phyloP scores from a whole-genome alignment of 371 early-diverging fungal species.

The Syncephalastrum contaminatum region DNA sequence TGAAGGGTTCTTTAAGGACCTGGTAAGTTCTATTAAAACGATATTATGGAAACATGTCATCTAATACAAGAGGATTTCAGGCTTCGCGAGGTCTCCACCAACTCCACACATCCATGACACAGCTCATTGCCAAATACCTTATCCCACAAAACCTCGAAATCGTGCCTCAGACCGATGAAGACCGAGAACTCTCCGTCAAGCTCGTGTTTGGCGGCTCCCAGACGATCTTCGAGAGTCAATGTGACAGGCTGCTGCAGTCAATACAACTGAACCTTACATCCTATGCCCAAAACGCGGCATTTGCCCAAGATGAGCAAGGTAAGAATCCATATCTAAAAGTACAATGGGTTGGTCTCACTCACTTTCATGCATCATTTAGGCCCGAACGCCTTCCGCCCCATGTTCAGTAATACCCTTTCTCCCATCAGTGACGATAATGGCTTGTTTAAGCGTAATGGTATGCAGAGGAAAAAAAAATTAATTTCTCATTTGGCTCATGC shows the following conservation, averaged over 20 bases:
- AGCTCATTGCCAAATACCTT: conserved; percentile 46
- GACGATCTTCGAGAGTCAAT: conserved; percentile 21
- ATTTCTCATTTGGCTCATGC: not conserved
- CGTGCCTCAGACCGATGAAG: conserved; percentile 37
- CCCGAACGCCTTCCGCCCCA: conserved; percentile 10
- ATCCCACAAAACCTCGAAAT: conserved; percentile 37
- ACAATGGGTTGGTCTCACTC: too few relatives aligned
- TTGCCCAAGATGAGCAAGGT: conserved; percentile 13
- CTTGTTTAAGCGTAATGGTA: conserved; percentile 7
- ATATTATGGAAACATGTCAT: not conserved
- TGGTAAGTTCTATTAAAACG: conserved; percentile 22
- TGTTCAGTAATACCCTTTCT: conserved; percentile 11
- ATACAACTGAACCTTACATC: conserved; percentile 19
- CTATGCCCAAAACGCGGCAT: conserved; percentile 21
- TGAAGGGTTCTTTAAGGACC: conserved; percentile 32
- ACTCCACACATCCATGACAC: conserved; percentile 47
- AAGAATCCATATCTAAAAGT: not conserved
- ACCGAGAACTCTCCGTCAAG: conserved; percentile 38
- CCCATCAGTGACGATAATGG: conserved; percentile 3
- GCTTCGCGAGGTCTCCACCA: conserved; percentile 29
- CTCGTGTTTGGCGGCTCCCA: conserved; percentile 23
- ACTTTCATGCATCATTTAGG: too few relatives aligned
- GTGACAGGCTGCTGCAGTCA: conserved; percentile 9
- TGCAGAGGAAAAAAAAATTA: not conserved
- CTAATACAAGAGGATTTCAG: conserved; percentile 6